Evolutionary conservation across 805 yeast species (phyloP), one percentile per base, ranked within the genome.

Genomic region (Kodamaea leandrae): DNA sequence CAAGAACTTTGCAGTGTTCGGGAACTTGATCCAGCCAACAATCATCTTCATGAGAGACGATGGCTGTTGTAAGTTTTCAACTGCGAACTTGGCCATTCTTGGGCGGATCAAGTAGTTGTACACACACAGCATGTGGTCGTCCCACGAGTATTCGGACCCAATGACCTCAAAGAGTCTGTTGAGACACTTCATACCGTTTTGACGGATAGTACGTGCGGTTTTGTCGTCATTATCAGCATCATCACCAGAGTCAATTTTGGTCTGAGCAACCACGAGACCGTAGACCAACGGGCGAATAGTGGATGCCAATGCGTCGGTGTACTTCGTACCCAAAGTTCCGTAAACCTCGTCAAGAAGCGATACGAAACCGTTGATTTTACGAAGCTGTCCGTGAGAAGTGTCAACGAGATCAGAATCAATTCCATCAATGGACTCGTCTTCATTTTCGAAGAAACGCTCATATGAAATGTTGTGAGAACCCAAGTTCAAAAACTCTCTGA

Each of bases 11-110:
- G 72, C 63, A 27, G 82, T 68, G 16, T 66, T 64, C 4, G 67
- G 64, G 3, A 50, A 45, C 14, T 56, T 61, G 16, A 69, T 57
- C 80, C 95, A 76, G 6, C 74, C 64, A 5, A 78, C 61, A 52
- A 91, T 74, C 7, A 88, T 56, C 42, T 71, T 77, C 77, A 90
- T 64, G 32, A 91, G 57, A 0, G 95, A 75, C 0, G 97, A 88
- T 0, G 91, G 82, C 52, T 84, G 88, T 55, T 88, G 95, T 23
- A 83, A 66, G 57, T 91, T 93, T 52, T 85, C 96, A 29, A 65
- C 73, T 3, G 83, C 83, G 60, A 91, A 91, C 9, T 72, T 66
- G 1, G 46, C 67, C 50, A 93, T 67, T 53, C 95, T 76, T 6
- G 95, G 89, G 15, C 58, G 52, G 10, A 91, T 66, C 16, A 88